Conservation (phyloP, 805 yeast species). For the Saccharomycopsis lassenensis region DNA sequence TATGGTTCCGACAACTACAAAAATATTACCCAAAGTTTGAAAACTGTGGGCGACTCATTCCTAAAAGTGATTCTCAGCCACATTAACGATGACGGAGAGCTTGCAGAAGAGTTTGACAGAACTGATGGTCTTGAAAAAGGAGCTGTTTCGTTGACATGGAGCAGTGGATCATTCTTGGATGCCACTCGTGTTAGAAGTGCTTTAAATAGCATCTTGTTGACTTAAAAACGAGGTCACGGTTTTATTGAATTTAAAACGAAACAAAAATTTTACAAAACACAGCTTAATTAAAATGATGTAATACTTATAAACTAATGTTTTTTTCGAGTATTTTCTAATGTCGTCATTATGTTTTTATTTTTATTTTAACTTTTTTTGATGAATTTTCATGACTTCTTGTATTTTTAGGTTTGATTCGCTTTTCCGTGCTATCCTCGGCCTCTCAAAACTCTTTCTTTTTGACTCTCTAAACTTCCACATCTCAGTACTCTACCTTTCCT, state of each 20-base stretch:
- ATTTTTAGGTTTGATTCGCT: no score
- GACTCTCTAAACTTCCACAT: no score
- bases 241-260: neutral
- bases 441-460: no score
- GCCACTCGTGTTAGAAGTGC: conserved; percentile 19
- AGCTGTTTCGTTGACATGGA: conserved; percentile 65
- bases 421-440: no score
- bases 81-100: conserved; percentile 42
- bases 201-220: conserved; percentile 1
- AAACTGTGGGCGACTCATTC: conserved; percentile 12
- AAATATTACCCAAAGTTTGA: neutral
- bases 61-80: conserved; percentile 8
- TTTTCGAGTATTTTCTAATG: no score
- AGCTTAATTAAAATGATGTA: neutral
- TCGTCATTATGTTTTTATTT: no score
- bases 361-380: no score
- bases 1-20: conserved; percentile 21
- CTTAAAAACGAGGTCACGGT: neutral
- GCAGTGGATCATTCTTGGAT: conserved; percentile 52
- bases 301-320: no score
- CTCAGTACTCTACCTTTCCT: no score
- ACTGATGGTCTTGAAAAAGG: conserved; percentile 64
- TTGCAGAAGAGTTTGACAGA: conserved; percentile 62
- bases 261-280: neutral
- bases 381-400: no score